phyloP scores from a whole-genome alignment of 2,329 filamentous ascomycete species.

The Chaetomiaceae sp. region DNA sequence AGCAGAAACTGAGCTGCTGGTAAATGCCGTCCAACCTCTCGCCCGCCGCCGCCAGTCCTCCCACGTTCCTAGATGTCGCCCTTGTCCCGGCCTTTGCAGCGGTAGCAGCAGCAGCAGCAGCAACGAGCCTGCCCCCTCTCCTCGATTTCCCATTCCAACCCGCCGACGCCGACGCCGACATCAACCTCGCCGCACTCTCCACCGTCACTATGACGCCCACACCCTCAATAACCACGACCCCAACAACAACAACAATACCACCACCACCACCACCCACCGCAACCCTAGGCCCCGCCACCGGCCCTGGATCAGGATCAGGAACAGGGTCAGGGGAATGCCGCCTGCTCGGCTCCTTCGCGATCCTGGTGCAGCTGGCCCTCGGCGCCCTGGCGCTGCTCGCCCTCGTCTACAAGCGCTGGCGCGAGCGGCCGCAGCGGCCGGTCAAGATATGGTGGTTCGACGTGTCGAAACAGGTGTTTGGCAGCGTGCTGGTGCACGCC shows the following conservation, averaged over 20 bases:
- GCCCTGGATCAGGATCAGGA: background rate
- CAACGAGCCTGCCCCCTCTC: conserved; percentile 14
- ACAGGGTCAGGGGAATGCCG: conserved; percentile 59
- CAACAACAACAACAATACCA: background rate
- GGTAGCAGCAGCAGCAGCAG: conserved; percentile 12
- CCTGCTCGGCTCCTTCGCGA: conserved; percentile 83
- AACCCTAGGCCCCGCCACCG: background rate
- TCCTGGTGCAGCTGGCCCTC: conserved; percentile 83
- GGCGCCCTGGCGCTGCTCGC: conserved; percentile 78
- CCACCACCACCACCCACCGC: conserved; percentile 5
- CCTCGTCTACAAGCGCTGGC: conserved; percentile 88
- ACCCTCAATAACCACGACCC: background rate
- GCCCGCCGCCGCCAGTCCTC: background rate
- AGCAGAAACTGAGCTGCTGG: background rate
- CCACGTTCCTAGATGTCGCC: conserved; percentile 20
- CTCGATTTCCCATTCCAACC: background rate
- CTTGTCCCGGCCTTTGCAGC: conserved; percentile 6
- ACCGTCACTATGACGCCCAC: conserved; percentile 23
- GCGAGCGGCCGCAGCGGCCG: conserved; percentile 85
- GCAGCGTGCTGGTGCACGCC: conserved; percentile 83
- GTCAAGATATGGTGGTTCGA: conserved; percentile 98
- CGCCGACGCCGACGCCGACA: background rate
- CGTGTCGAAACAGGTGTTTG: conserved; percentile 94
- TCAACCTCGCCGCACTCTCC: background rate
- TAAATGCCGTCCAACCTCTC: conserved; percentile 6